Evolutionary conservation across 2,329 filamentous ascomycete genomes (phyloP).

Genomic region (Ophiostoma sp.): DNA sequence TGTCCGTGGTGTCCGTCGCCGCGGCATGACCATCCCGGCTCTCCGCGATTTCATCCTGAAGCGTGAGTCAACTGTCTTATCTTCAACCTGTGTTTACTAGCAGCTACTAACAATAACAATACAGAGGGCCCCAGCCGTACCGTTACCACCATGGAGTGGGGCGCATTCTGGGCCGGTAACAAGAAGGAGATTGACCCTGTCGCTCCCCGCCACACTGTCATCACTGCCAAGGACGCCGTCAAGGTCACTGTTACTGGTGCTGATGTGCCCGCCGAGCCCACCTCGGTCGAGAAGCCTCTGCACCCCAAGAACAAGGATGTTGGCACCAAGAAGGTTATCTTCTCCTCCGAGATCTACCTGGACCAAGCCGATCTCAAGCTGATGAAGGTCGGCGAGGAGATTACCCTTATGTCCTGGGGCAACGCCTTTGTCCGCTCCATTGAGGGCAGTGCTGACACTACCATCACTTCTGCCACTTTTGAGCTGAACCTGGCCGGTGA

Average conservation of each 20-base stretch:
- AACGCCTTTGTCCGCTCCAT: constrained; percentile 75
- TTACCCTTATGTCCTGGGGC: constrained; percentile 96
- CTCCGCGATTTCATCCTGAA: constrained; percentile 79
- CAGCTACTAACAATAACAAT: neutral
- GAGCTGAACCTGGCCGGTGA: constrained; percentile 90
- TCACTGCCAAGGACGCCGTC: constrained; percentile 66
- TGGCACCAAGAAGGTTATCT: constrained; percentile 79
- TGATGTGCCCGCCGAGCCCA: constrained; percentile 58
- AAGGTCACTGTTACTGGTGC: constrained; percentile 63
- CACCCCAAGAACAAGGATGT: constrained; percentile 85
- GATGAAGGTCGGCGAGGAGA: constrained; percentile 81
- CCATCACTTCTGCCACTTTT: constrained; percentile 65
- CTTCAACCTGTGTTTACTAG: neutral
- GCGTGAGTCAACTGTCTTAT: constrained; percentile 34
- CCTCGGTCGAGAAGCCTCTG: constrained; percentile 71
- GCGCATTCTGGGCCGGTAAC: constrained; percentile 66
- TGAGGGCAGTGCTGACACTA: constrained; percentile 42
- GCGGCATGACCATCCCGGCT: constrained; percentile 73
- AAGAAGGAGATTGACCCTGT: constrained; percentile 78
- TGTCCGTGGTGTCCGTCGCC: constrained; percentile 64
- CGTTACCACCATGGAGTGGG: constrained; percentile 80
- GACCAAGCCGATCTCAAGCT: constrained; percentile 81
- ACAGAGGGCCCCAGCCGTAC: constrained; percentile 70
- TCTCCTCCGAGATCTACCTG: constrained; percentile 67
- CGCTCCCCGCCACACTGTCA: constrained; percentile 66